Base-by-base conservation (phyloP, 768 basidiomycete genomes). In the Leccinum subgranulosum region DNA sequence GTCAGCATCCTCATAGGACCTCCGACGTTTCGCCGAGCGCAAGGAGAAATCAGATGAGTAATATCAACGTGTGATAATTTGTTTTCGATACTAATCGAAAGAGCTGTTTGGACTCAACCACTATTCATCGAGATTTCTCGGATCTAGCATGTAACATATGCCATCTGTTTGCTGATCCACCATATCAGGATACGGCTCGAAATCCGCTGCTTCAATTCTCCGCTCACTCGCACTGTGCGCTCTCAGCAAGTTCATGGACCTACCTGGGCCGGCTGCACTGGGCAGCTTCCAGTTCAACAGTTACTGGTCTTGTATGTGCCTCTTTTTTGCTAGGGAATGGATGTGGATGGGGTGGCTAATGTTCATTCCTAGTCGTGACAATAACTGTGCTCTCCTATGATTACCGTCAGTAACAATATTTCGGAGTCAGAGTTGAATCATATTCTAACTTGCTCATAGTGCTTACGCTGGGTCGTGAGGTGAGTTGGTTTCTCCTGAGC, bases 381-480 rank as follows among this genome's bases (percentile, higher is more conserved):
- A 51, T 59, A 28, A 59, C 53, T 12, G 31, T 21, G 15, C 21
- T 59, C 39, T 54, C 23, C 15, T 59, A 59, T 21, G 58, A 59
- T 21, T 59, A 59, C 11, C 11, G 58, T 59, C 8, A 59, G 58
- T 54, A 23, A 28, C 25, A 11, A 48, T 17, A 10, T 29, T 29
- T 28, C 21, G 23, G 17, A 21, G n/a, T 41, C 47, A 49, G 27
- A 54, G 51, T 47, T 8, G 12, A 33, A 6, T 25, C 14, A n/a
- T 5, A 51, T 29, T 43, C 17, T 56, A 33, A 43, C 14, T 45
- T 31, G 9, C 29, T 21, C 21, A 23, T 28, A 56, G 50, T 56
- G 50, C 49, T 56, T 27, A 51, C 41, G 31, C 23, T 56, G n/a
- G 50, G 50, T 11, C 43, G 50, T 33, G 55, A 56, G 51, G 55